Base-by-base conservation (phyloP, 2,329 filamentous ascomycete species). In the Talaromyces funiculosus region DNA sequence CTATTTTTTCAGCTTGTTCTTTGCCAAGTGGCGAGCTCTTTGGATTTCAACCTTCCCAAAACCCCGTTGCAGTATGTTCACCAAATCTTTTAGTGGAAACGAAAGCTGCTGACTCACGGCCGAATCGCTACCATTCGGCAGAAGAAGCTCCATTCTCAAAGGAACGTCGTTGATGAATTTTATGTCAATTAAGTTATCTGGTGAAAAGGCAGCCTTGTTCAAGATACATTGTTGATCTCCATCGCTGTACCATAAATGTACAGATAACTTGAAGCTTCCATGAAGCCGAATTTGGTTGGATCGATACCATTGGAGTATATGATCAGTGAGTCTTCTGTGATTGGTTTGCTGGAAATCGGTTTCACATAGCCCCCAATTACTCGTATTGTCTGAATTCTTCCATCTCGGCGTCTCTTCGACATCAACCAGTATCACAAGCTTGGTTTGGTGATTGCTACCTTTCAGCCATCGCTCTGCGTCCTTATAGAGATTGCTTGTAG, bases 391-490 rank as follows among this genome's bases (percentile, higher is more conserved):
- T 10, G 8, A 20, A 40, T n/a, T 20, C 8, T 40, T 10, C 38
- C 8, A 7, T 4, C n/a, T 40, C 7, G 0, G 6, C 20, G 8
- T 40, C 38, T 40, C 38, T 10, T 20, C 7, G 20, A 40, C 3
- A 4, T 40, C 3, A 7, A 40, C 3, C 9, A 40, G 37, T 40
- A 20, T 40, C 3, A 40, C 8, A 40, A 70, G 65, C 3, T 57
- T 33, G 10, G 53, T 62, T 71, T 69, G 5, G 57, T 8, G 2
- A 20, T 9, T 12, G 9, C 9, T 42, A 8, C 38, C 18, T 42
- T 42, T 16, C 3, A 42, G 12, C 9, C 9, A 42, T 42, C 38
- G 3, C 4, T 20, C 5, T 20, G 3, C 9, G 12, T 42, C 9
- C 4, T 42, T 4, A 3, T 42, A 22, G 38, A 42, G 38, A 8